Conservation (phyloP, 768 basidiomycete species). For the Lentinula lateritia region DNA sequence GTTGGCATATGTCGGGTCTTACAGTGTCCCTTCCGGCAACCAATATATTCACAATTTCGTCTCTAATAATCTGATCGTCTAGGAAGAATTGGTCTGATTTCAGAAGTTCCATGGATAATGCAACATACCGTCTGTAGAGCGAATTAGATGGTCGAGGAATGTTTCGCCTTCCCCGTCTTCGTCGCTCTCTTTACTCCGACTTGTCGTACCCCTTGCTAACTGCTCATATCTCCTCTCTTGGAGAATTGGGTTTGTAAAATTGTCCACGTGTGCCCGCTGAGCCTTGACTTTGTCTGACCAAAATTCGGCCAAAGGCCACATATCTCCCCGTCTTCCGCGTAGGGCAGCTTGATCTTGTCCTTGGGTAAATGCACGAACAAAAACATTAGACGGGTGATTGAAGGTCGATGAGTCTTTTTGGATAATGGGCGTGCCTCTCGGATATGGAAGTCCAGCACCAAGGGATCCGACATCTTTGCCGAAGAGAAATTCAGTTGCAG, state of each 20-base stretch:
- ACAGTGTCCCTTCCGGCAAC: slow-evolving; percentile 42
- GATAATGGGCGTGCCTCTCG: slow-evolving; percentile 22
- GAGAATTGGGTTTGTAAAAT: slow-evolving; percentile 47
- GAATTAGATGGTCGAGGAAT: slow-evolving; percentile 47
- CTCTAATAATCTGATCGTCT: slow-evolving; percentile 37
- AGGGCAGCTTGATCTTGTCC: slow-evolving; percentile 36
- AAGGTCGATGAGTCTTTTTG: slow-evolving; percentile 3
- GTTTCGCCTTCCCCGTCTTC: slow-evolving; percentile 30
- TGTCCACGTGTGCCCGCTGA: slow-evolving; percentile 34
- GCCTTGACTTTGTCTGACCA: slow-evolving; percentile 30
- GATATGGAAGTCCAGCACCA: slow-evolving; percentile 41
- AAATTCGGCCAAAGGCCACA: slow-evolving; percentile 52
- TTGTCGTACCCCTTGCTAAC: background rate
- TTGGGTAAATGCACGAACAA: slow-evolving; percentile 46
- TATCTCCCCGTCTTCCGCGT: slow-evolving; percentile 32
- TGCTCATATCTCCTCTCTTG: background rate
- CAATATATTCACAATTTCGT: slow-evolving; percentile 39
- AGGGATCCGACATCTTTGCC: slow-evolving; percentile 42
- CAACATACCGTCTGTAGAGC: slow-evolving; percentile 43
- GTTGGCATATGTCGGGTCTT: background rate
- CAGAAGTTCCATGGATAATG: slow-evolving; percentile 1
- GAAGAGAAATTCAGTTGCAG: slow-evolving; percentile 55
- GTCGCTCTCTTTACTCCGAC: slow-evolving; percentile 16
- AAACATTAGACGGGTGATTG: slow-evolving; percentile 13
- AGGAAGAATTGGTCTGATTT: slow-evolving; percentile 20